A percentile compares a stretch with the other conserved stretches of the same genome.
Conservation (phyloP, 768 basidiomycete genomes). For the Favolaschia claudopus region DNA sequence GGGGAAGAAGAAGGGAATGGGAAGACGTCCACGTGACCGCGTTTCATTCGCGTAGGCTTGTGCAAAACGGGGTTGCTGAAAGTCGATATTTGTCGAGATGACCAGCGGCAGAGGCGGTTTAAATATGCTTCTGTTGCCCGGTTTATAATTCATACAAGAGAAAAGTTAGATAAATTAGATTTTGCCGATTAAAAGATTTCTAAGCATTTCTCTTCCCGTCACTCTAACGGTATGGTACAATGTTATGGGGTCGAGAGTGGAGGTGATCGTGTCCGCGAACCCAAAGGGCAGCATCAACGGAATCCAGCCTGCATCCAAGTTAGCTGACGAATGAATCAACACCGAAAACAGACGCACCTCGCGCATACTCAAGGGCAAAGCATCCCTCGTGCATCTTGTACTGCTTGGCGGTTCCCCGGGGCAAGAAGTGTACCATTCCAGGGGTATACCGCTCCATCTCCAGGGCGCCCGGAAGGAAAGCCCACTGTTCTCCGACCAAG, state of each 20-base stretch:
- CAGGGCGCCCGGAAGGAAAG: constrained; percentile 81
- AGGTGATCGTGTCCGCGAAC: constrained; percentile 82
- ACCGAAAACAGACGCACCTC: constrained; percentile 62
- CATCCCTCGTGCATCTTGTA: constrained; percentile 98
- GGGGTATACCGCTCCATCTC: constrained; percentile 87
- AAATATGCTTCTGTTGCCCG: too few species aligned
- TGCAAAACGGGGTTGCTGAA: too few species aligned
- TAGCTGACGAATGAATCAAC: not conserved
- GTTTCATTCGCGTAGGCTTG: too few species aligned
- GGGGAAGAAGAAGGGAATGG: too few species aligned
- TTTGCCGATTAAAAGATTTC: constrained; percentile 86
- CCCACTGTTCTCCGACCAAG: constrained; percentile 93
- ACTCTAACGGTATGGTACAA: constrained; percentile 80
- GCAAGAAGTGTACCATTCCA: constrained; percentile 86
- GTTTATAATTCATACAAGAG: not conserved
- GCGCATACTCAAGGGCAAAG: constrained; percentile 94
- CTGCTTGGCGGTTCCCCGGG: constrained; percentile 87
- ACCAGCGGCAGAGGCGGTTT: too few species aligned
- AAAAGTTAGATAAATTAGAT: constrained; percentile 55
- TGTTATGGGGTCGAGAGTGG: constrained; percentile 88
- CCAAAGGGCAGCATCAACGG: constrained; percentile 97
- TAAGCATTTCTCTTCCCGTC: constrained; percentile 83
- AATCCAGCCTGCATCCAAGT: constrained; percentile 84
- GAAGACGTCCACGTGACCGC: too few species aligned
- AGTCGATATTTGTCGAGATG: too few species aligned